Evolutionary conservation across 2,329 filamentous ascomycete species (phyloP), one percentile per base, ranked within the genome.

Genomic region (Furcasterigmium furcatum): DNA sequence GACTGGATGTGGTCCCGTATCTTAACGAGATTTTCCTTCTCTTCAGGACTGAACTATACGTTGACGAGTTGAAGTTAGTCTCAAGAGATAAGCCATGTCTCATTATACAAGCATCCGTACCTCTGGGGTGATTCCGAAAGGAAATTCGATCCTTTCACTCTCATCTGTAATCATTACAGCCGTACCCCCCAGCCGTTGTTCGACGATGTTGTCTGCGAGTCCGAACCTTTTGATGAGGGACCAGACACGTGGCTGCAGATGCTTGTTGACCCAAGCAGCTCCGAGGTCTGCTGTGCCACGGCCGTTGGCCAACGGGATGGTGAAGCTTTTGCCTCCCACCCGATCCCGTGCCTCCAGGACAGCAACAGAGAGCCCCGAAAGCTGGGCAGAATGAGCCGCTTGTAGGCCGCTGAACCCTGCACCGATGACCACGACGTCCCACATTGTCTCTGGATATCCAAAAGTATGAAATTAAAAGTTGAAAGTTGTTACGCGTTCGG

Each of bases 301-400:
- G 7, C 42, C 45, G n/a, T 29, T 42, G 9, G 51, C 43, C 8
- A 54, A 24, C 3, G 54, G 45, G 6, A 51, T 50, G 2, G 48
- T 60, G 58, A 58, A 68, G 0, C 60, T 66, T 50, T 68, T 69
- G 2, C 70, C 70, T 5, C 70, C 69, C 1, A 73, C 66, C 3
- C 70, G 64, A 47, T 71, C 63, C 4, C 68, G 51, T 5, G 68
- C 69, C 44, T 73, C 70, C 0, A 73, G 54, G 10, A 72, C 58
- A 2, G 59, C 43, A n/a, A 55, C 59, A 2, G 63, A 65, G 0
- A 60, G 49, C 1, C 66, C 67, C 0, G 60, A 52, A 24, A 55
- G 52, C n/a, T 60, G 51, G 4, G 63, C 44, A 7, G 61, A 51
- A 9, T 57, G 47, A 0, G 65, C 67, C 1, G 67, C 65, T 20